Evolutionary conservation across 805 yeast genomes (phyloP), one percentile per base, ranked within the genome.

Genomic region (Barnettozyma botsteinii): DNA sequence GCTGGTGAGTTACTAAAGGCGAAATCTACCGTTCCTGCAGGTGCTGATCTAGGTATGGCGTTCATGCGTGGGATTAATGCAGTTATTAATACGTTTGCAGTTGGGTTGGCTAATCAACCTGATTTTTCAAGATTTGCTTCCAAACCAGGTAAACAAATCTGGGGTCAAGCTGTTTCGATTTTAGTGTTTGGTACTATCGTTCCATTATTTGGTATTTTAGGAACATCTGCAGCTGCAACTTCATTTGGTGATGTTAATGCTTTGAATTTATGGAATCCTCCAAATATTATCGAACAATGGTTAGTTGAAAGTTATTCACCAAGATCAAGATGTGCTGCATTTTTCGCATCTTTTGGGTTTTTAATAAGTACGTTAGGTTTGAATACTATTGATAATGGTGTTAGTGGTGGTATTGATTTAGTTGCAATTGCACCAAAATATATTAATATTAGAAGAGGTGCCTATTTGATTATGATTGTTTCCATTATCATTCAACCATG

Each of bases 401-500:
- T 67, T 31, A 61, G 73, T 33, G 75, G 73, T 11, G 77, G 75
- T 14, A 74, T 71, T 61, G 78, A 73, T 45, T 48, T 74, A 47
- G 67, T 74, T 20, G 77, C 64, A 1, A 43, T 55, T 13, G 55
- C 56, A 10, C 85, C 85, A 14, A 70, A 68, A 42, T 79, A 67
- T 59, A 63, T 79, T 54, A 79, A 73, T 61, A 76, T 77, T 38
- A 68, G 77, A 55, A 69, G 86, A 53, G 85, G 84, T 51, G 78
- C 67, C 3, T 54, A 82, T 55, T 61, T 86, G 38, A 81, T 88
- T 60, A 89, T 89, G 13, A 64, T 68, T 11, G 62, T 85, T 45
- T 85, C 85, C 1, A 68, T 79, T 45, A 75, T 78, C 40, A 80
- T 84, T 48, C 81, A 86, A 51, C 95, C 95, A 26, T 85, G 95